A percentile compares a stretch with the other conserved stretches of the same genome.
These are phyloP conservation scores for Fusarium compactum DNA, from an alignment of 2,329 filamentous ascomycete species.

Conservation along the genomic window DNA sequence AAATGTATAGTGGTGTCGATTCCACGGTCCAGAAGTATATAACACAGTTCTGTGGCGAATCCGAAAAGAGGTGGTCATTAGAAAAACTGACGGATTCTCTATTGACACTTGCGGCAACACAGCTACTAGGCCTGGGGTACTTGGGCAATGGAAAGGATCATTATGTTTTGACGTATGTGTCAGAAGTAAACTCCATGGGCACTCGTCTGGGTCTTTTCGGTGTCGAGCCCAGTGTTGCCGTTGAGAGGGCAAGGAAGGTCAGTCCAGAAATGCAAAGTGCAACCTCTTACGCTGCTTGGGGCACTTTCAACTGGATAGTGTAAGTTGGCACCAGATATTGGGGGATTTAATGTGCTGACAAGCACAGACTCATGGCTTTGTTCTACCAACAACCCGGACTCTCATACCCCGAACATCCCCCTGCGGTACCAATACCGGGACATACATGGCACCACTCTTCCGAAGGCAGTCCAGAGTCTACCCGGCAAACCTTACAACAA, in stretches of 20 bases:
- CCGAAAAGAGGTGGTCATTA: slow-evolving; percentile 19
- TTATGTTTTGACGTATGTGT: slow-evolving; percentile 48
- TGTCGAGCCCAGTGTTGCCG: neutral
- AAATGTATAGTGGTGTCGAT: slow-evolving; percentile 25
- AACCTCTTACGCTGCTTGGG: slow-evolving; percentile 47
- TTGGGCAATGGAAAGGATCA: slow-evolving; percentile 54
- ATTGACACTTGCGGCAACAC: slow-evolving; percentile 49
- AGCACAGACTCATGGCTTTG: slow-evolving; percentile 25
- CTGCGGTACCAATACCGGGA: slow-evolving; percentile 38
- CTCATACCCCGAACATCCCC: slow-evolving; percentile 38
- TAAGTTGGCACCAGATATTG: slow-evolving; percentile 37
- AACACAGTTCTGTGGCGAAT: slow-evolving; percentile 19
- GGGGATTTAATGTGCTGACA: neutral
- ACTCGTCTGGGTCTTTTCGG: slow-evolving; percentile 50
- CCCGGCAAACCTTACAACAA: slow-evolving; percentile 5
- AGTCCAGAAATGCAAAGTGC: slow-evolving; percentile 20
- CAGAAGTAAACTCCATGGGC: slow-evolving; percentile 49
- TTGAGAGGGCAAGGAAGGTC: slow-evolving; percentile 22
- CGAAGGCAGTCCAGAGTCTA: neutral
- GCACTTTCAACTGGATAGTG: slow-evolving; percentile 55
- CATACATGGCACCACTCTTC: slow-evolving; percentile 6
- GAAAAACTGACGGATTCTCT: slow-evolving; percentile 26
- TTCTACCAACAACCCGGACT: slow-evolving; percentile 46
- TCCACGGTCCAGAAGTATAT: neutral
- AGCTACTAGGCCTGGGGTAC: slow-evolving; percentile 52